These are phyloP conservation scores for Lasiodiplodia sp. DNA, from an alignment of 2,329 filamentous ascomycete species.

Conservation along the genomic window DNA sequence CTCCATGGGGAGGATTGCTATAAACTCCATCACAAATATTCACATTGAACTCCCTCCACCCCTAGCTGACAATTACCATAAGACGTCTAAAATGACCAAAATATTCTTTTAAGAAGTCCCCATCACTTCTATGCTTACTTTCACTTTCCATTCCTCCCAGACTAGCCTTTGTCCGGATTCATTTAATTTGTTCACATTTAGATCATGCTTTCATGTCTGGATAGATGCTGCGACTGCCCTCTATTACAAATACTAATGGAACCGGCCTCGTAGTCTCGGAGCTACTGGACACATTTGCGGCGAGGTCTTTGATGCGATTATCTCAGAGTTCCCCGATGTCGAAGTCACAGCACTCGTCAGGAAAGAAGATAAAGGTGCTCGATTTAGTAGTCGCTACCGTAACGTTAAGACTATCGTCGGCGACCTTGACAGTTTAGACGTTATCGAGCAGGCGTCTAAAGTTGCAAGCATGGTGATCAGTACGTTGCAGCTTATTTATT, in stretches of 20 bases:
- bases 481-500: no score
- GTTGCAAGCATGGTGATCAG: background rate
- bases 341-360: constrained; percentile 12
- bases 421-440: constrained; percentile 13
- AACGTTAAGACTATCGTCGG: constrained; percentile 11
- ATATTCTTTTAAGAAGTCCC: background rate
- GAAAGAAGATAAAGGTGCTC: background rate
- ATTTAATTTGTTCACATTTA: no score
- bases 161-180: no score
- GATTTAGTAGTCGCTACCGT: background rate
- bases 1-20: background rate
- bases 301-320: no score
- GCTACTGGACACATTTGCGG: background rate
- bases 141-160: no score
- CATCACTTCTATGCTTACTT: background rate
- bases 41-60: background rate
- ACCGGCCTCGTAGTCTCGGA: background rate
- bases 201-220: no score
- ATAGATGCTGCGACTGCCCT: no score
- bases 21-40: background rate
- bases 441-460: constrained; percentile 13
- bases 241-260: no score
- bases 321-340: no score
- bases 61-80: background rate
- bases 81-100: background rate